A percentile compares a stretch with the other conserved stretches of the same genome.
Evolutionary conservation across 208 protist species (phyloP).

Genomic region (Naegleria lovaniensis): DNA sequence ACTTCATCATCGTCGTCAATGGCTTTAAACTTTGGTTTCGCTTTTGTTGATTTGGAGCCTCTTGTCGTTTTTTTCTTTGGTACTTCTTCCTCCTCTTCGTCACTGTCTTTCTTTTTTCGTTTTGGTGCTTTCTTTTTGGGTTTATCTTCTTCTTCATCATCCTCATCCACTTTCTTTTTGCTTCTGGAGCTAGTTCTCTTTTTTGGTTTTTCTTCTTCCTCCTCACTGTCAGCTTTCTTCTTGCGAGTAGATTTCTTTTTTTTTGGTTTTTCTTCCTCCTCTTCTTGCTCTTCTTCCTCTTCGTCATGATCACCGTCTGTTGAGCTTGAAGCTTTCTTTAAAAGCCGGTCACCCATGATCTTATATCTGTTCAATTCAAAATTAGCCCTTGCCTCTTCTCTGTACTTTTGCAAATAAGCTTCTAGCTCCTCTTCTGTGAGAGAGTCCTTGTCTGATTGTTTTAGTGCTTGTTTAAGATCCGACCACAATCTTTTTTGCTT

Average conservation of each 20-base stretch:
- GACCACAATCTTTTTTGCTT: not conserved
- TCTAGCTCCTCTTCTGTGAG: not conserved
- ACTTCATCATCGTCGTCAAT: not conserved
- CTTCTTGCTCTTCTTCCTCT: not conserved
- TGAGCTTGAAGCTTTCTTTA: not conserved
- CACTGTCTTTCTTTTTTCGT: not conserved
- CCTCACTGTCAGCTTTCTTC: not conserved
- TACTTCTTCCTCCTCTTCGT: not conserved
- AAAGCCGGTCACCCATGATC: not conserved
- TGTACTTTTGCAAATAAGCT: not conserved
- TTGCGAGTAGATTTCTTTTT: not conserved
- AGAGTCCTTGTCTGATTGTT: not conserved
- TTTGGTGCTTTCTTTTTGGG: not conserved
- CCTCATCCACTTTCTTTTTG: not conserved
- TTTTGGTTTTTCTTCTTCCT: not conserved
- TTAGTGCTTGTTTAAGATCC: not conserved
- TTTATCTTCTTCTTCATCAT: not conserved
- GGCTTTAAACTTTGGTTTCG: not conserved
- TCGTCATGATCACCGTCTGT: not conserved
- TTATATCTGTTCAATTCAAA: not conserved
- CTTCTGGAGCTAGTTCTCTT: not conserved
- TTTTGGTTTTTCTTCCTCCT: not conserved
- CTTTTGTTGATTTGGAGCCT: not conserved
- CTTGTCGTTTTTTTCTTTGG: not conserved
- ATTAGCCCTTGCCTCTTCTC: not conserved